Evolutionary conservation across 2,329 filamentous ascomycete genomes (phyloP).

Genomic region (Stachybotrys chlorohalonatus): DNA sequence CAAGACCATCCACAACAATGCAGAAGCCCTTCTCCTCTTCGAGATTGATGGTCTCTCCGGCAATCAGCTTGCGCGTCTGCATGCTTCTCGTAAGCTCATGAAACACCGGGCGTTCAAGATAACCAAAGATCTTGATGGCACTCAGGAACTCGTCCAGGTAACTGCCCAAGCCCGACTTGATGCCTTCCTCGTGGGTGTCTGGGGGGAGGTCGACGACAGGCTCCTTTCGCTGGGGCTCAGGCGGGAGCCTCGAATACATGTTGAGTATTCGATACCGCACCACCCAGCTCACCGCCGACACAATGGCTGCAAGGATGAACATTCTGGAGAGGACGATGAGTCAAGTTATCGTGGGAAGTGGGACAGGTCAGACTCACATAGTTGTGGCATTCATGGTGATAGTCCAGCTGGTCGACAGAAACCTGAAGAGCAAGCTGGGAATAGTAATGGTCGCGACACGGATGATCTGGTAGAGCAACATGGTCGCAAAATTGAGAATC

Average conservation of each 20-base stretch:
- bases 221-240: slow-evolving; percentile 92
- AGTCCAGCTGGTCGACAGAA: slow-evolving; percentile 88
- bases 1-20: slow-evolving; percentile 88
- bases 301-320: slow-evolving; percentile 65
- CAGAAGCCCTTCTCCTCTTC: slow-evolving; percentile 99
- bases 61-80: slow-evolving; percentile 94
- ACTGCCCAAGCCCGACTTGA: slow-evolving; percentile 86
- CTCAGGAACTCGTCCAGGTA: slow-evolving; percentile 97
- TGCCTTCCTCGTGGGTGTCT: slow-evolving; percentile 80
- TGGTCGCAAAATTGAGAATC: slow-evolving; percentile 46
- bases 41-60: slow-evolving; percentile 86
- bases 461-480: slow-evolving; percentile 66
- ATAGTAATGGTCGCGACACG: slow-evolving; percentile 82
- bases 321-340: slow-evolving; percentile 37
- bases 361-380: slow-evolving; percentile 46
- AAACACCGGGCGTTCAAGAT: slow-evolving; percentile 91
- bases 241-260: slow-evolving; percentile 90
- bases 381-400: slow-evolving; percentile 99
- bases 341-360: background rate
- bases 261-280: slow-evolving; percentile 93
- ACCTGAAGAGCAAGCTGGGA: slow-evolving; percentile 78
- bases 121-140: slow-evolving; percentile 98
- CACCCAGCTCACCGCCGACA: slow-evolving; percentile 86
- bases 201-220: slow-evolving; percentile 93
- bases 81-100: slow-evolving; percentile 96